Percentiles rank a stretch among this genome's conserved stretches.
phyloP scores from a whole-genome alignment of 257 asterid genomes.

The Anisodus tanguticus region DNA sequence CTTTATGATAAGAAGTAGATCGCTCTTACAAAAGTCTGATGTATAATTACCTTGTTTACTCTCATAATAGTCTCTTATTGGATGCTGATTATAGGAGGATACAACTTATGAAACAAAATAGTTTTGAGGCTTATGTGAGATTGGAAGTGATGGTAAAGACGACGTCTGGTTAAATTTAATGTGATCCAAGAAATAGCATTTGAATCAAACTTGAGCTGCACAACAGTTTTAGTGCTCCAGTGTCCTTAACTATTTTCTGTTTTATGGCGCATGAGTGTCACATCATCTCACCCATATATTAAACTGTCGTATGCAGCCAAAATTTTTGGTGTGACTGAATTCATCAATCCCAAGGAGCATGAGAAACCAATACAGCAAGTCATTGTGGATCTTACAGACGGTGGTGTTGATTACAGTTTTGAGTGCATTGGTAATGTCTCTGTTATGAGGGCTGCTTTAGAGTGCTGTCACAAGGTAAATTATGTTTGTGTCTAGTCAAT shows the following conservation, averaged over 20 bases:
- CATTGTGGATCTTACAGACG: constrained; percentile 86
- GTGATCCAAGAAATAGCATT: neutral
- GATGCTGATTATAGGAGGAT: constrained; percentile 3
- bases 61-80: neutral
- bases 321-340: constrained; percentile 90
- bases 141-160: neutral
- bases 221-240: neutral
- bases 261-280: neutral
- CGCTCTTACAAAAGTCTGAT: neutral
- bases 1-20: neutral
- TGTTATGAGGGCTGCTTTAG: constrained; percentile 93
- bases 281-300: neutral
- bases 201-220: neutral
- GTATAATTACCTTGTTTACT: neutral
- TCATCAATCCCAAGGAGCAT: constrained; percentile 93
- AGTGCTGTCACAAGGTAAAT: constrained; percentile 96
- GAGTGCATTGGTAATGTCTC: constrained; percentile 97
- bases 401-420: constrained; percentile 97
- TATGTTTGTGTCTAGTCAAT: neutral
- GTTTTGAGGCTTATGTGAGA: neutral
- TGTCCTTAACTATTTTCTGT: neutral
- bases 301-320: constrained; percentile 55
- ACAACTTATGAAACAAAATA: neutral
- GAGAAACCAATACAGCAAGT: constrained; percentile 96
- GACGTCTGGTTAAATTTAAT: neutral